Percentiles rank a stretch among this genome's conserved stretches.
Conservation (phyloP, 2,329 filamentous ascomycete genomes). For the Aaosphaeria pasadenensis region DNA sequence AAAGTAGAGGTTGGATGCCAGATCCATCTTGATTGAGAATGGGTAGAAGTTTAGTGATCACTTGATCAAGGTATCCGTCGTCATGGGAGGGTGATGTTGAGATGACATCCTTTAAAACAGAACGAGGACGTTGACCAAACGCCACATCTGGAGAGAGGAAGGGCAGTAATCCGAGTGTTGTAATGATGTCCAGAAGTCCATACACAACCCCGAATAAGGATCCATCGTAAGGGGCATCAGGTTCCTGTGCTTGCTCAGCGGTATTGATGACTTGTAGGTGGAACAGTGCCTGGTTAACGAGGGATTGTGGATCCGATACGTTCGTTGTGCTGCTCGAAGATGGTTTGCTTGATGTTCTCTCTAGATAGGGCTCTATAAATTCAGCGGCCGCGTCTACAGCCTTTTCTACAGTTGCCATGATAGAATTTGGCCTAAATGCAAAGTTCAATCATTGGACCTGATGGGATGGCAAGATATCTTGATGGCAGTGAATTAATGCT, state of each 20-base stretch:
- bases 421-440: not conserved
- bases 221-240: conserved; percentile 37
- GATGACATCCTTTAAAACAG: conserved; percentile 22
- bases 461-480: not conserved
- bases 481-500: not conserved
- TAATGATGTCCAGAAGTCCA: conserved; percentile 35
- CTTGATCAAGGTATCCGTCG: conserved; percentile 10
- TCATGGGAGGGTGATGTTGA: conserved; percentile 8
- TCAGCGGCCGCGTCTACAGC: conserved; percentile 31
- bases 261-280: conserved; percentile 33
- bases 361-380: conserved; percentile 29
- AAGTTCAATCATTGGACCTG: not conserved
- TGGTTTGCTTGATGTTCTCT: conserved; percentile 9
- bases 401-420: conserved; percentile 29
- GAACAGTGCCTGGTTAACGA: conserved; percentile 25
- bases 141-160: conserved; percentile 30
- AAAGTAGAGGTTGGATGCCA: conserved; percentile 35
- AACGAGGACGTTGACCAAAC: conserved; percentile 32
- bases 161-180: conserved; percentile 32
- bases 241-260: conserved; percentile 26
- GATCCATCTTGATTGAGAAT: conserved; percentile 24
- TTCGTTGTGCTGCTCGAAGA: conserved; percentile 5
- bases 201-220: conserved; percentile 37
- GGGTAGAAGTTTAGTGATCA: conserved; percentile 15
- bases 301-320: conserved; percentile 8